Base-by-base conservation (phyloP, 768 basidiomycete species). In the Multifurca ochricompacta region DNA sequence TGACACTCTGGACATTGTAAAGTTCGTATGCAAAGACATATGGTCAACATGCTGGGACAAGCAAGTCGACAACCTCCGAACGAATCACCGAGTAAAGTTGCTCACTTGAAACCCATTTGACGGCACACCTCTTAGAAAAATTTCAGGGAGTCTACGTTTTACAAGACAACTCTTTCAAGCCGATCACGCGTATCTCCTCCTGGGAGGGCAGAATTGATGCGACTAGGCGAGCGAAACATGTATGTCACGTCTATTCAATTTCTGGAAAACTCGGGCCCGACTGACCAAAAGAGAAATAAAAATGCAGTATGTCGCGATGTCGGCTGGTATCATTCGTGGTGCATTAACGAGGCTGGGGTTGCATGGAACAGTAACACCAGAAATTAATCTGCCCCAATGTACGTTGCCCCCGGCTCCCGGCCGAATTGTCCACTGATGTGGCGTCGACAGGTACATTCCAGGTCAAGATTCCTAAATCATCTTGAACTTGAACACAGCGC, bases 1-100 rank as follows among this genome's bases (percentile, higher is more conserved):
- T 0, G 87, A 94, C 65, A 87, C 91, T 0, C 75, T 97, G 6
- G 94, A 97, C 57, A 83, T 80, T 9, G 83, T 97, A 71, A 96
- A 97, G 68, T 96, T 96, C 64, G 77, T 97, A 53, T 97, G 93
- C 73, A 97, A 97, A 65, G 93, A 97, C 53, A 71, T 97, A n/a
- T 97, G 93, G 90, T 74, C 81, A 0, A 81, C 85, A 19, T 87
- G 86, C 52, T 96, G 90, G 84, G 88, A 92, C 48, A 94, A 94
- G 66, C 94, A 95, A 66, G 90, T 96, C 1, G 93, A 96, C 64
- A 97, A 97, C 67, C 71, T 97, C 54, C 80, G 93, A 41, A 97
- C 93, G 14, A 97, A 97, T 67, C 94, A 95, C 68, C 76, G 93
- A 45, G 92, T 92, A 64, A 36, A 81, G 71, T 37, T 47, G 28